Conservation (phyloP, 2,329 filamentous ascomycete genomes). For the Chaetomiaceae sp. region DNA sequence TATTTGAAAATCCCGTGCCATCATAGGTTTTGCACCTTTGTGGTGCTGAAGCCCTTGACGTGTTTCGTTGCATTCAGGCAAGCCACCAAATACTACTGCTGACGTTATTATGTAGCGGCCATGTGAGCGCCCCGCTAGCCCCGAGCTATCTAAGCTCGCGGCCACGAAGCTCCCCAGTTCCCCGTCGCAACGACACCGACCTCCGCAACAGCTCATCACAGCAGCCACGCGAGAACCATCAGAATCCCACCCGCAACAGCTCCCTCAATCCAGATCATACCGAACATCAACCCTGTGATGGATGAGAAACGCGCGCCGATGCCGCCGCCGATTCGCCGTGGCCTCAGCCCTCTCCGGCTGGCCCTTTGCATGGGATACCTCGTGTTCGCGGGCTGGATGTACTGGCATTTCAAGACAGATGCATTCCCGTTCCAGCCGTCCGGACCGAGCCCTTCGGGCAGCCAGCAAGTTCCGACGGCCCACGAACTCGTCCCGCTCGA, state of each 20-base stretch:
- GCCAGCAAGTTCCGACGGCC: neutral
- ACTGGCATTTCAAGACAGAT: conserved; percentile 11
- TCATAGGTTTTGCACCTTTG: too few species aligned
- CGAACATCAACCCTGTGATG: conserved; percentile 7
- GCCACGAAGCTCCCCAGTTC: neutral
- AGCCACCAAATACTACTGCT: too few species aligned
- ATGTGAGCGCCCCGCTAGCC: too few species aligned
- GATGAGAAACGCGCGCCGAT: conserved; percentile 21
- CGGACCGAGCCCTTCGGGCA: neutral
- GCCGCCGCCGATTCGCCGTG: conserved; percentile 21
- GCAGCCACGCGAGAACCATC: neutral
- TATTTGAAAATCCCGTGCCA: too few species aligned
- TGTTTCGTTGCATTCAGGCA: too few species aligned
- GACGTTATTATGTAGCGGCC: too few species aligned
- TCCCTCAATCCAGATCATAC: neutral
- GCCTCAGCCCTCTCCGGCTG: conserved; percentile 14
- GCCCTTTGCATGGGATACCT: conserved; percentile 14
- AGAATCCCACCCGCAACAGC: neutral
- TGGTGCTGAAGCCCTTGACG: too few species aligned
- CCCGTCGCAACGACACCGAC: neutral
- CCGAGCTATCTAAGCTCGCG: neutral
- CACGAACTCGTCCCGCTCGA: conserved; percentile 65
- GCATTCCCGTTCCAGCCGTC: neutral
- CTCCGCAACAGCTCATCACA: too few species aligned
- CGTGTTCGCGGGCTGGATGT: conserved; percentile 6